A percentile compares a stretch with the other conserved stretches of the same genome.
These are phyloP conservation scores for Chlorella sp. DNA, from an alignment of 139 green algal species.

Conservation along the genomic window DNA sequence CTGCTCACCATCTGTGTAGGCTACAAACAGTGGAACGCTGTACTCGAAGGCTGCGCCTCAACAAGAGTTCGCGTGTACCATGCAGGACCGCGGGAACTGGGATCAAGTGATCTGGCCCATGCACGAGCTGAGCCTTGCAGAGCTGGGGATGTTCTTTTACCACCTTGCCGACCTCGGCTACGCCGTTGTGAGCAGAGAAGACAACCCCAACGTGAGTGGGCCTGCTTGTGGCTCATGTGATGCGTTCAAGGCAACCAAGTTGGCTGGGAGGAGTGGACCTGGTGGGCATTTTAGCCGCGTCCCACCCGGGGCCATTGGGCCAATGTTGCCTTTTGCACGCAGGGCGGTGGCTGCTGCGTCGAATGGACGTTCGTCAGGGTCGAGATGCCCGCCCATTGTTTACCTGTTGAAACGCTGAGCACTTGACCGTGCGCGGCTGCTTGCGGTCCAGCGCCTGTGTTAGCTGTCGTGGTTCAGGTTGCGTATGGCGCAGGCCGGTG, in stretches of 20 bases:
- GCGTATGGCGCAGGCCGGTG: no score
- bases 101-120: constrained; percentile 14
- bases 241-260: not conserved
- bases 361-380: not conserved
- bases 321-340: not conserved
- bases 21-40: no score
- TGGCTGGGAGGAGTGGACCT: not conserved
- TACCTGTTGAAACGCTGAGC: no score
- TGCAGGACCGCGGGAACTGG: not conserved
- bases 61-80: not conserved
- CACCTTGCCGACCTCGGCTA: constrained; percentile 36
- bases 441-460: no score
- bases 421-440: no score
- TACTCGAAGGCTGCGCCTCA: not conserved
- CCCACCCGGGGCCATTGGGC: not conserved
- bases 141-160: constrained; percentile 34
- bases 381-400: not conserved
- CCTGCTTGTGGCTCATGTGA: not conserved
- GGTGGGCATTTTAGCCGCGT: not conserved
- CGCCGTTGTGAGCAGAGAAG: constrained; percentile 27
- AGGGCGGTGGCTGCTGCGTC: constrained; percentile 2
- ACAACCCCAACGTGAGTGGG: constrained; percentile 12
- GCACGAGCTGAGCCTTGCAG: constrained; percentile 25
- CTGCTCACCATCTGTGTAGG: no score
- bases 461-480: no score